Evolutionary conservation across 257 asterid species (phyloP).

Genomic region (Fraxinus pennsylvanica): DNA sequence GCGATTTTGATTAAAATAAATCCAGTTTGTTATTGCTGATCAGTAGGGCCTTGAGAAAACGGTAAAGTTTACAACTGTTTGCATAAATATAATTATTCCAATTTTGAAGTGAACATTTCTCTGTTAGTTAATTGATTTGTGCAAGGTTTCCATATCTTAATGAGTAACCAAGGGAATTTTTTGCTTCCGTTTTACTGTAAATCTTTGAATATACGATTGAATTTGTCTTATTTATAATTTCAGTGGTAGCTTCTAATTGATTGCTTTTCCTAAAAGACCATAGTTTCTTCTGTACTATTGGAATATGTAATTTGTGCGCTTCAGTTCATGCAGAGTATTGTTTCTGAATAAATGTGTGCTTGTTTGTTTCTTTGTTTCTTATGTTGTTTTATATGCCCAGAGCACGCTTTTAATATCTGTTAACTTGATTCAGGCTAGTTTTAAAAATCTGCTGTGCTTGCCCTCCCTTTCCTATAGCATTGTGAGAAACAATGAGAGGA

Average conservation of each 20-base stretch:
- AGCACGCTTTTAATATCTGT: background rate
- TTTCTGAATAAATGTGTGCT: background rate
- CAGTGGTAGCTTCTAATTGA: background rate
- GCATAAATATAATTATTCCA: background rate
- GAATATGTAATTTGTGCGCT: background rate
- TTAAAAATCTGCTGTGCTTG: too few relatives aligned
- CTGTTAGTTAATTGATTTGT: background rate
- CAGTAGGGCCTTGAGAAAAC: background rate
- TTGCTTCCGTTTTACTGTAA: background rate
- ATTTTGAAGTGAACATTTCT: background rate
- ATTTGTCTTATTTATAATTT: too few relatives aligned
- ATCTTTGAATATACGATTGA: background rate
- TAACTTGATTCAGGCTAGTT: background rate
- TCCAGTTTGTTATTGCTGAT: background rate
- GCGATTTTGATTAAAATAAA: background rate
- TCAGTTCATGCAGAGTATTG: background rate
- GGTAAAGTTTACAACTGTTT: too few relatives aligned
- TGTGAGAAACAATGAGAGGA: too few relatives aligned
- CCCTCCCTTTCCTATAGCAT: too few relatives aligned
- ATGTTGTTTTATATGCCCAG: background rate
- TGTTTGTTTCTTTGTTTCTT: background rate
- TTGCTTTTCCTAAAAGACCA: background rate
- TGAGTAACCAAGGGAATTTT: background rate
- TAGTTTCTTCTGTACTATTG: background rate
- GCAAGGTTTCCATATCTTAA: background rate